A percentile compares a stretch with the other conserved stretches of the same genome.
These are phyloP conservation scores for Leccinum pachyderme DNA, from an alignment of 1,284 basidiomycete species.

Conservation along the genomic window DNA sequence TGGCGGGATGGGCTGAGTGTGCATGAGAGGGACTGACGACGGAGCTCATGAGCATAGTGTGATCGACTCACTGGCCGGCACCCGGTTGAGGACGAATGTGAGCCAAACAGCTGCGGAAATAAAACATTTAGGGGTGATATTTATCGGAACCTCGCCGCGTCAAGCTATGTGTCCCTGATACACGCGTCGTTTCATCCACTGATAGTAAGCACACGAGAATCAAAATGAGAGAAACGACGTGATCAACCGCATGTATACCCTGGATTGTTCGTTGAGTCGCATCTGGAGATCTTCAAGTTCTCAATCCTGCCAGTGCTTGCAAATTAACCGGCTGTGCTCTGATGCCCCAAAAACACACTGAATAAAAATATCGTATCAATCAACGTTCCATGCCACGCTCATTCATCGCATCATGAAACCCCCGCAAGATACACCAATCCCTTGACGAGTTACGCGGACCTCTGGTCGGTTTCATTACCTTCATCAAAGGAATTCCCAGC, in stretches of 20 bases:
- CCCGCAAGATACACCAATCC: background rate
- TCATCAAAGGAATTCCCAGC: background rate
- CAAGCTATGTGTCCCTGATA: too few species aligned
- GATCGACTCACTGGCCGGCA: background rate
- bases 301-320: too few species aligned
- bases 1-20: background rate
- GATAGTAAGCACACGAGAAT: too few species aligned
- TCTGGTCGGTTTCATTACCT: background rate
- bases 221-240: too few species aligned
- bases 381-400: background rate
- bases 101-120: background rate
- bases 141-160: too few species aligned
- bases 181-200: too few species aligned
- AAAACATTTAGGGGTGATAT: too few species aligned
- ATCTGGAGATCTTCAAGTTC: too few species aligned
- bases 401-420: background rate
- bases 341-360: too few species aligned
- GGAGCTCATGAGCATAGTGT: background rate
- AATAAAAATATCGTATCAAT: background rate
- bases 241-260: too few species aligned
- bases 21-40: background rate
- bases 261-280: too few species aligned
- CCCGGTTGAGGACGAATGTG: background rate
- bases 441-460: background rate
- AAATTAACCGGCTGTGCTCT: too few species aligned